Base-by-base conservation (phyloP, 768 basidiomycete genomes). In the Hypholoma sublateritium region DNA sequence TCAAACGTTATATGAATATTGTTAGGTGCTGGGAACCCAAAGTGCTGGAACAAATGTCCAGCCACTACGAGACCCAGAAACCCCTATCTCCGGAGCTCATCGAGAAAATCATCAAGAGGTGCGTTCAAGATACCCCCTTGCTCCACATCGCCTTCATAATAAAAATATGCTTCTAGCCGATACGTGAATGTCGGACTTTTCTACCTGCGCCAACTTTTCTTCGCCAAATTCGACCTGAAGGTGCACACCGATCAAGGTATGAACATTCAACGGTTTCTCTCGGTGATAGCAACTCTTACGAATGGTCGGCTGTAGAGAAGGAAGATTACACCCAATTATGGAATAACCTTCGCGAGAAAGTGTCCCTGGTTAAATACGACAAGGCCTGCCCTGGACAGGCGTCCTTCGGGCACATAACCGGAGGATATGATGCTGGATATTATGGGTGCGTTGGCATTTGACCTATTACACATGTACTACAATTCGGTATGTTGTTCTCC, bases 181-280 rank as follows among this genome's bases (percentile, higher is more conserved):
- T 91, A 92, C 58, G 87, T 90, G 58, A 92, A 93, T 55, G 82
- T 90, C 39, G 93, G 93, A 8, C 71, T 95, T 32, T 90, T 85
- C 71, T 90, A 89, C 70, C 79, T 92, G 11, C 84, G 89, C 24
- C 93, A 95, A 67, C 74, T 94, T 5, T 94, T 93, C 80, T 92
- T 91, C 64, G 91, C 86, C 58, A 84, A 84, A 63, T 91, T 85
- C 61, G 90, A 92, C 69, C 78, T 89, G 64, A 83, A 85, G 65
- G 83, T 91, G 7, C 89, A 90, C 70, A 87, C 84, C 1, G 82
- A 84, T 61, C 78, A 86, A 75, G 80, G 89, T 85, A 39, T 37
- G 72, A 28, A 35, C 44, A 16, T 19, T 19, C 35, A 14, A 7
- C 46, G 13, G 25, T 7, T 16, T 11, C 16, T 21, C 21, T 25